Evolutionary conservation across 495 filamentous ascomycete species (phyloP), one percentile per base, ranked within the genome.

Genomic region (Penicilliopsis zonata): DNA sequence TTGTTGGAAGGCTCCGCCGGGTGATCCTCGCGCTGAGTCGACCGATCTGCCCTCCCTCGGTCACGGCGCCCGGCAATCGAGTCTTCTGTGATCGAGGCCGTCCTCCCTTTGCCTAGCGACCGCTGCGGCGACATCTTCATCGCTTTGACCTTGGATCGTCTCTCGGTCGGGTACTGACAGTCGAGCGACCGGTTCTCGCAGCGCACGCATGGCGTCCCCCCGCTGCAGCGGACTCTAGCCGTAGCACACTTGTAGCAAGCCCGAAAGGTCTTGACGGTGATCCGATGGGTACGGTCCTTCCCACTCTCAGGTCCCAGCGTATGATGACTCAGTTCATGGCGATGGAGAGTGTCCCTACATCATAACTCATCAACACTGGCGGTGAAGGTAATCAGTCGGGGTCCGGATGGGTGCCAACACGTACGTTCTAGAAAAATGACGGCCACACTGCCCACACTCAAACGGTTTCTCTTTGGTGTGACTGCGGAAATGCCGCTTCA

Each of bases 401-500:
- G 14, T 6, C 26, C 26, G 7, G 26, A 28, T 5, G 14, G 14
- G 5, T 10, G 12, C 7, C 14, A 28, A 31, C 25, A 44, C 52
- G 43, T 57, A 71, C 63, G 60, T 72, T 47, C 63, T 58, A 13
- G 76, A 76, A 47, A 84, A 84, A 36, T 77, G 69, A 31, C 79
- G 71, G 15, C 67, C 64, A 48, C 79, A 84, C 40, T 73, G 65
- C 6, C 65, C 53, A 42, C 79, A 84, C 40, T 74, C 69, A 42
- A 81, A 81, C 0, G 71, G 73, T 41, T 78, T 78, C 47, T 78
- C 75, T 37, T 76, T 78, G 1, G 74, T 75, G 45, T 84, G 79
- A 29, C 76, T 78, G 24, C 78, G 67, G 38, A 79, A 60, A 52
- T 84, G 78, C 18, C 79, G 64, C 51, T 80, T 84, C 25, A 84